Evolutionary conservation across 208 protist genomes (phyloP).

Genomic region (Wallacemonas rigidus): DNA sequence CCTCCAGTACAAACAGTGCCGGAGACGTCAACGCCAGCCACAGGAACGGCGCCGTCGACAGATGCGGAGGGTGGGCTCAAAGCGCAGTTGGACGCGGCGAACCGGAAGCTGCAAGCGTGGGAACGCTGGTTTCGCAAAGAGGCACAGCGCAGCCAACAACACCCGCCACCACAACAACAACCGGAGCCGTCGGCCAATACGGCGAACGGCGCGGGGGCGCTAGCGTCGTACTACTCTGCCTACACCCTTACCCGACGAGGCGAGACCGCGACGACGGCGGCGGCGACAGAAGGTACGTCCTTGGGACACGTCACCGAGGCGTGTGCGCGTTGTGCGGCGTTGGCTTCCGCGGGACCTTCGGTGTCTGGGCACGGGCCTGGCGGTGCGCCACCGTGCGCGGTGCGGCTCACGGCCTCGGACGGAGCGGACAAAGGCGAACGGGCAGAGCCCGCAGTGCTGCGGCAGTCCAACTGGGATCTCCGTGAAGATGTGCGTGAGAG

Average conservation of each 20-base stretch:
- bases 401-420: too few relatives aligned
- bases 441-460: conserved; percentile 15
- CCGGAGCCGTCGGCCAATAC: not conserved
- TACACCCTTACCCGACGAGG: conserved; percentile 4
- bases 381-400: too few relatives aligned
- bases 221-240: conserved; percentile 14
- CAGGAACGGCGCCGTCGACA: not conserved
- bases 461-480: conserved; percentile 30
- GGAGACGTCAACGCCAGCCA: too few relatives aligned
- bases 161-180: not conserved
- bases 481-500: conserved; percentile 14
- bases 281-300: not conserved
- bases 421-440: too few relatives aligned
- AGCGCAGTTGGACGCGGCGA: conserved; percentile 30
- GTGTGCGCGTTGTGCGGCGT: too few relatives aligned
- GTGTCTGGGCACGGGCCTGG: too few relatives aligned
- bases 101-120: conserved; percentile 61
- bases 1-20: too few relatives aligned
- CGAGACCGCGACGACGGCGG: not conserved
- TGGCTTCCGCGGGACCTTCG: too few relatives aligned
- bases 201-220: not conserved
- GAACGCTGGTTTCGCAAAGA: conserved; percentile 52
- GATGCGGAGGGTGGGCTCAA: conserved; percentile 13
- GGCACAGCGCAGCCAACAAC: not conserved
- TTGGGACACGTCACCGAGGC: too few relatives aligned